Percentiles rank a stretch among this genome's conserved stretches.
phyloP scores from a whole-genome alignment of 352 stramenopile genomes.

The Pilasporangium apinafurcum region DNA sequence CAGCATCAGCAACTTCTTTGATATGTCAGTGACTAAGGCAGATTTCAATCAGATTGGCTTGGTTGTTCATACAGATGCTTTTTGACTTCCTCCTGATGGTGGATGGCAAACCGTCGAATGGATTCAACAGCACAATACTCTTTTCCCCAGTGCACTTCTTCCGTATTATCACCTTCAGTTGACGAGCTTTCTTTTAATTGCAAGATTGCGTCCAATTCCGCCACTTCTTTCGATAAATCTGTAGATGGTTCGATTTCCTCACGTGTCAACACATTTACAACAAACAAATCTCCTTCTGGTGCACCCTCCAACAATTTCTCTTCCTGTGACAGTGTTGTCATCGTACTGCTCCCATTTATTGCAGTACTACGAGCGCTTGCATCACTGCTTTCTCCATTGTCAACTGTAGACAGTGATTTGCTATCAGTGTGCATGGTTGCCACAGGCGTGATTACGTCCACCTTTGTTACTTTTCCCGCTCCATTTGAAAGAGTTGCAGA shows the following conservation, averaged over 20 bases:
- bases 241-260: constrained; percentile 34
- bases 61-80: constrained; percentile 29
- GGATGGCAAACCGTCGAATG: constrained; percentile 27
- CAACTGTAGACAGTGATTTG: no score
- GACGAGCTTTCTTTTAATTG: no score
- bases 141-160: constrained; percentile 24
- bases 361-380: no score
- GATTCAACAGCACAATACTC: constrained; percentile 40
- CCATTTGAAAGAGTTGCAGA: background rate
- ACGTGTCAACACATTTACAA: constrained; percentile 39
- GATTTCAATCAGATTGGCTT: no score
- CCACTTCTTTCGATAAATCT: constrained; percentile 19
- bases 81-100: constrained; percentile 21
- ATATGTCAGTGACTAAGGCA: no score
- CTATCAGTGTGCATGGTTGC: no score
- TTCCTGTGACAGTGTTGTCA: constrained; percentile 16
- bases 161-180: no score
- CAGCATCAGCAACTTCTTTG: no score
- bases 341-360: no score
- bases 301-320: constrained; percentile 37
- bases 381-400: no score
- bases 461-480: background rate
- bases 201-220: constrained; percentile 27
- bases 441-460: no score
- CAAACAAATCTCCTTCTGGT: constrained; percentile 49